Conservation (phyloP, 2,329 filamentous ascomycete species). For the Pseudocercospora fijiensis region DNA sequence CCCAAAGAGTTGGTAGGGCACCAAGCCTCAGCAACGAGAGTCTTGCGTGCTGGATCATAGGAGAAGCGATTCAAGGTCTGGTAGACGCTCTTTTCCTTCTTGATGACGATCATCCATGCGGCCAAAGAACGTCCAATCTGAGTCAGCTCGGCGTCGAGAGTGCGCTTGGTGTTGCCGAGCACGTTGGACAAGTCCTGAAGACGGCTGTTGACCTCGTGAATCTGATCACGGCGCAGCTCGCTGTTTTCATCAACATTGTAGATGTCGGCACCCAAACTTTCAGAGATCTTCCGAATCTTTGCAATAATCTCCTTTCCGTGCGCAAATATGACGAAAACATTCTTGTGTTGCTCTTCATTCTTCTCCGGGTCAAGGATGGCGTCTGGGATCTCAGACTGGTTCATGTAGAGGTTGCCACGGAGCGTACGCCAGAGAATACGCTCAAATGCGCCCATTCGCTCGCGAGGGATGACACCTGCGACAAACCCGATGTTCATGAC, state of each 20-base stretch:
- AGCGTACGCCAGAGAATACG: conserved; percentile 96
- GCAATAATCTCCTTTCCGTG: conserved; percentile 97
- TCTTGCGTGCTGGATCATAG: conserved; percentile 92
- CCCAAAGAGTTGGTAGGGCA: conserved; percentile 87
- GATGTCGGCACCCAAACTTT: conserved; percentile 91
- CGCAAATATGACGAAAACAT: conserved; percentile 98
- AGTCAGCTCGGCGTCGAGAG: conserved; percentile 85
- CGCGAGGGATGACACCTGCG: conserved; percentile 88
- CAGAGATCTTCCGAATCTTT: conserved; percentile 98
- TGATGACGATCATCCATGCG: conserved; percentile 95
- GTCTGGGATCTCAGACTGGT: conserved; percentile 97
- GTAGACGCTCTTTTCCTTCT: conserved; percentile 98
- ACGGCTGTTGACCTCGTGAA: conserved; percentile 94
- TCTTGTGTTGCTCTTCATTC: conserved; percentile 92
- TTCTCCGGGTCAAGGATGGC: conserved; percentile 85
- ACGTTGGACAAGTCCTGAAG: conserved; percentile 90
- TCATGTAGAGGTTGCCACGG: conserved; percentile 98
- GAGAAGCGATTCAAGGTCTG: conserved; percentile 94
- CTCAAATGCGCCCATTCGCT: conserved; percentile 92
- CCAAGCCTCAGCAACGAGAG: conserved; percentile 96
- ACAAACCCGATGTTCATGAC: conserved; percentile 99
- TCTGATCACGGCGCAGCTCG: conserved; percentile 90
- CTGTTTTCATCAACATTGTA: conserved; percentile 98
- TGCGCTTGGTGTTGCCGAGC: conserved; percentile 89
- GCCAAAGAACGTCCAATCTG: conserved; percentile 91